Evolutionary conservation across 2,329 filamentous ascomycete species (phyloP), one percentile per base, ranked within the genome.

Genomic region (Fusarium nematophilum): DNA sequence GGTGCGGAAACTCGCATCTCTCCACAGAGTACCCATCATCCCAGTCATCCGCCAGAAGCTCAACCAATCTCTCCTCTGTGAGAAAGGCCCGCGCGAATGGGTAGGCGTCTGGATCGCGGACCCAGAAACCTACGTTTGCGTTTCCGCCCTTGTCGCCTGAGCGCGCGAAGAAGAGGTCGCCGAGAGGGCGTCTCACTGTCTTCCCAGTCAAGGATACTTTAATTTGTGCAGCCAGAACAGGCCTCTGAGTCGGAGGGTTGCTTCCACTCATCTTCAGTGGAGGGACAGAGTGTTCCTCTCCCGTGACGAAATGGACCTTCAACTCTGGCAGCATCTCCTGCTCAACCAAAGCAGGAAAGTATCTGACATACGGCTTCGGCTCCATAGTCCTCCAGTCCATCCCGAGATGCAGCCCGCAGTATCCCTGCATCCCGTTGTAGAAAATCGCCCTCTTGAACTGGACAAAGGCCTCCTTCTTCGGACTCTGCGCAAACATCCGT

Each of bases 31-130:
- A 78, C 13, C 63, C 58, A 21, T 76, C 70, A 5, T 72, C 59
- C 74, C 77, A 81, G 53, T 83, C 81, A 9, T 78, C 70, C 1
- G 73, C 79, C 1, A 83, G 69, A 2, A 83, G 70, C 30, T 74
- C 64, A 9, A 72, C 69, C 49, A 82, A 61, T 11, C 68, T 72
- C 4, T 65, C 55, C 3, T 65, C 64, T 0, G 75, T 80, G 66
- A 82, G 67, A 45, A 78, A 72, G 3, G 57, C 57, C 10, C 73
- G 72, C 9, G 80, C 66, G 76, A 78, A 81, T 1, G 75, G 65
- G 58, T 73, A 83, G 25, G 79, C 75, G 1, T 65, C 62, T 29
- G 70, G 61, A 1, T 74, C 72, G 4, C 78, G 75, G 46, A 72
- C 72, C 65, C 70, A 75, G 59, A 76, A 69, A 5, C 73, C 73